These are phyloP conservation scores for Chloris gayana DNA, from an alignment of 176 grass and related monocot species.

Conservation along the genomic window DNA sequence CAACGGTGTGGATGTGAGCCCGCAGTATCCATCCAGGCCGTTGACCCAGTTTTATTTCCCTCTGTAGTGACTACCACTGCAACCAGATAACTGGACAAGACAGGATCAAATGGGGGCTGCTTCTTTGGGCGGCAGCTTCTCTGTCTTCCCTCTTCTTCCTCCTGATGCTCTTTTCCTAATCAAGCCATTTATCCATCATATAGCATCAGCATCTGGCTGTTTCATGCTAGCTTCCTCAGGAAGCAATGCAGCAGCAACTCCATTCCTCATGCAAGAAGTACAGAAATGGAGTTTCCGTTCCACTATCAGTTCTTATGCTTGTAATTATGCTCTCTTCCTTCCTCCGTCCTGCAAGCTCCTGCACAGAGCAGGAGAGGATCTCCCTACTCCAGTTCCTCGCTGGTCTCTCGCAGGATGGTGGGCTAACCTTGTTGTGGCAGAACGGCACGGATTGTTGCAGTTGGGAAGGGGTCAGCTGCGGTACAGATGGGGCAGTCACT, in stretches of 20 bases:
- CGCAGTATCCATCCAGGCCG: neutral
- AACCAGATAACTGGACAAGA: neutral
- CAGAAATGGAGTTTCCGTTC: neutral
- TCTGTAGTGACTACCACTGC: neutral
- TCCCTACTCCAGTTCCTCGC: constrained; percentile 44
- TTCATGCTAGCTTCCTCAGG: constrained; percentile 6
- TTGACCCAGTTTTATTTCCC: constrained; percentile 28
- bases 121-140: neutral
- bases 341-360: constrained; percentile 10
- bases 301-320: neutral
- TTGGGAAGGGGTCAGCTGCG: constrained; percentile 46
- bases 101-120: neutral
- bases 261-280: constrained; percentile 24
- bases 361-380: constrained; percentile 42
- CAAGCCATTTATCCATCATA: neutral
- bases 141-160: constrained; percentile 1
- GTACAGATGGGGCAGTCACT: constrained; percentile 5
- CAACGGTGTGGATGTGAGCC: constrained; percentile 35
- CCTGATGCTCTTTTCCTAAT: constrained; percentile 8
- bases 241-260: constrained; percentile 23
- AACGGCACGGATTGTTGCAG: constrained; percentile 40
- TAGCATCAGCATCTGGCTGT: neutral
- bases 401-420: neutral
- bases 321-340: constrained; percentile 22
- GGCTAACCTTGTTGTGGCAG: constrained; percentile 34